Evolutionary conservation across 305 asterid species (phyloP).

Genomic region (Solanum hybrid): DNA sequence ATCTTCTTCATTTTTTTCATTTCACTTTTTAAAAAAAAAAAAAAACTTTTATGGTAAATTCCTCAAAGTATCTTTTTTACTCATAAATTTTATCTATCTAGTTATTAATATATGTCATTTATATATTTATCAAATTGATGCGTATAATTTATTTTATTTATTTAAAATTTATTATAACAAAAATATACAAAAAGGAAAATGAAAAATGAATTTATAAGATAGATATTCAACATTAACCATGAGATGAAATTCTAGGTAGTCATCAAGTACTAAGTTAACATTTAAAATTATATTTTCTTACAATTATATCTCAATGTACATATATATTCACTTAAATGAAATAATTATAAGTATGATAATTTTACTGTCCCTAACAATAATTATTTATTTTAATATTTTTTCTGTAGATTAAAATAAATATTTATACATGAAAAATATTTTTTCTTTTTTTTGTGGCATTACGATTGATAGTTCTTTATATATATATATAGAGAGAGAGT

Average conservation of each 20-base stretch:
- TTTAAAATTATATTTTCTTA: not conserved
- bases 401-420: not conserved
- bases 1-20: not conserved
- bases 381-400: not conserved
- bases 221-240: not conserved
- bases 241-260: not conserved
- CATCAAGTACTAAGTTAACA: not conserved
- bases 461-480: not conserved
- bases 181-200: not conserved
- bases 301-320: not conserved
- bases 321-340: not conserved
- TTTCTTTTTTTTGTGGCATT: not conserved
- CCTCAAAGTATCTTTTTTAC: not conserved
- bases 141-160: too few species aligned
- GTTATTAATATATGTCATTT: not conserved
- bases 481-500: too few species aligned
- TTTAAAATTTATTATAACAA: not conserved
- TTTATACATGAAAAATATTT: not conserved
- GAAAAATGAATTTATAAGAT: not conserved
- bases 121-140: not conserved
- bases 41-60: not conserved
- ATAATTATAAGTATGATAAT: not conserved
- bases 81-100: not conserved
- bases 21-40: not conserved
- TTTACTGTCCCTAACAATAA: not conserved